Percentiles rank a stretch among this genome's conserved stretches.
Evolutionary conservation across 2,329 filamentous ascomycete genomes (phyloP).

Genomic region (Scedosporium aurantiacum): DNA sequence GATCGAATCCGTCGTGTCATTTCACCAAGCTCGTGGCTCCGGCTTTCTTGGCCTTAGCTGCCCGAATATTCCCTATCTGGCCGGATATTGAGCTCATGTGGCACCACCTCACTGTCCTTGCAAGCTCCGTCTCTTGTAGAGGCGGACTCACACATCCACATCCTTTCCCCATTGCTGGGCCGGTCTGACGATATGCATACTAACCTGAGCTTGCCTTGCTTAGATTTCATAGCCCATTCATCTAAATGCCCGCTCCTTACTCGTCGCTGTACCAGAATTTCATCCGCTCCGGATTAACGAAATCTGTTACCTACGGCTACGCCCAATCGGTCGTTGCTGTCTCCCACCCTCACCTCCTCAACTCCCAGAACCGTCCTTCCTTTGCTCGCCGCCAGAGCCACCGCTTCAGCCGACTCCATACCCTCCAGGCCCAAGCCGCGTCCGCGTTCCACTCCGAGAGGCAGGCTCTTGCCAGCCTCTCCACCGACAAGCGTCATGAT

Average conservation of each 20-base stretch:
- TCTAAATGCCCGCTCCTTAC: slow-evolving; percentile 83
- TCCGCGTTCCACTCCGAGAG: slow-evolving; percentile 60
- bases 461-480: slow-evolving; percentile 34
- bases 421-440: slow-evolving; percentile 55
- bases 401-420: slow-evolving; percentile 41
- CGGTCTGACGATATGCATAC: not conserved
- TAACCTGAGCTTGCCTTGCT: not conserved
- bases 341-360: slow-evolving; percentile 68
- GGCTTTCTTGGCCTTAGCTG: not conserved
- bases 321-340: slow-evolving; percentile 95
- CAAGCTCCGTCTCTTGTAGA: not conserved
- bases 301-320: slow-evolving; percentile 96
- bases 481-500: slow-evolving; percentile 43
- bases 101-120: slow-evolving; percentile 3
- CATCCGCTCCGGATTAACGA: slow-evolving; percentile 89
- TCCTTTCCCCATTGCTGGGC: too few relatives aligned
- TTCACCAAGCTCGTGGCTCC: not conserved
- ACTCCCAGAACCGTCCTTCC: slow-evolving; percentile 56
- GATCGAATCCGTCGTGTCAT: slow-evolving; percentile 1
- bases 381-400: slow-evolving; percentile 48
- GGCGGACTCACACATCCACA: not conserved
- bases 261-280: slow-evolving; percentile 64
- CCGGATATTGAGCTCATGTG: not conserved
- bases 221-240: slow-evolving; percentile 18
- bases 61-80: not conserved